These are phyloP conservation scores for Dactylis glomerata DNA, from an alignment of 176 grass and related monocot genomes.

Conservation along the genomic window DNA sequence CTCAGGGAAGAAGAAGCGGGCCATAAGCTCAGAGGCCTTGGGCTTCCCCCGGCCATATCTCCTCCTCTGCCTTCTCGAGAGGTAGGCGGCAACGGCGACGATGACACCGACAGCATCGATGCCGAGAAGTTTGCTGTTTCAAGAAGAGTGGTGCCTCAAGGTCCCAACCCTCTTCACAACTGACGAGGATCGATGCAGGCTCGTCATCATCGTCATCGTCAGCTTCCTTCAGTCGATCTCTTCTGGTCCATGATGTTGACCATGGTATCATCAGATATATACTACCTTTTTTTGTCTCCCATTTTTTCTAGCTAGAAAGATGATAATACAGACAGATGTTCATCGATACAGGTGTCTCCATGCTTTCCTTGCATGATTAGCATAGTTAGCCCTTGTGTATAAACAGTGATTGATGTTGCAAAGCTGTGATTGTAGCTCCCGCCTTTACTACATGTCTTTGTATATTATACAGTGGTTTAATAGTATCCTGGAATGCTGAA, in stretches of 20 bases:
- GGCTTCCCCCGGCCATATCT: conserved; percentile 20
- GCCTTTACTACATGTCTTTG: no score
- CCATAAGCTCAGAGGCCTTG: conserved; percentile 13
- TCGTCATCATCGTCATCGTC: not conserved
- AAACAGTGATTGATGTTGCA: not conserved
- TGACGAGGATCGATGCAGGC: not conserved
- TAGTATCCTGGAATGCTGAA: no score
- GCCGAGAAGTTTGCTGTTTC: conserved; percentile 44
- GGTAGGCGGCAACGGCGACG: not conserved
- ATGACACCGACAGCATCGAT: not conserved
- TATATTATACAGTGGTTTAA: not conserved
- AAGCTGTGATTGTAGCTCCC: not conserved
- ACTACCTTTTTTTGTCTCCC: not conserved
- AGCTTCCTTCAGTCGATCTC: not conserved
- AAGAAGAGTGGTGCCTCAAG: conserved; percentile 57
- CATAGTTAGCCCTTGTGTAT: not conserved
- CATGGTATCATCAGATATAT: not conserved
- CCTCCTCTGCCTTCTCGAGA: conserved; percentile 20
- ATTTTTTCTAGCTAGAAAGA: not conserved
- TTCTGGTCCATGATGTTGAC: not conserved
- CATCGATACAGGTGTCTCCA: not conserved
- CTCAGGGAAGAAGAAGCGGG: conserved; percentile 19
- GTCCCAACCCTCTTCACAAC: conserved; percentile 84
- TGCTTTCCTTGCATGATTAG: not conserved
- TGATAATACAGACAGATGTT: not conserved